Conservation (phyloP, 331 rosid genomes). For the Prunus yedoensis region DNA sequence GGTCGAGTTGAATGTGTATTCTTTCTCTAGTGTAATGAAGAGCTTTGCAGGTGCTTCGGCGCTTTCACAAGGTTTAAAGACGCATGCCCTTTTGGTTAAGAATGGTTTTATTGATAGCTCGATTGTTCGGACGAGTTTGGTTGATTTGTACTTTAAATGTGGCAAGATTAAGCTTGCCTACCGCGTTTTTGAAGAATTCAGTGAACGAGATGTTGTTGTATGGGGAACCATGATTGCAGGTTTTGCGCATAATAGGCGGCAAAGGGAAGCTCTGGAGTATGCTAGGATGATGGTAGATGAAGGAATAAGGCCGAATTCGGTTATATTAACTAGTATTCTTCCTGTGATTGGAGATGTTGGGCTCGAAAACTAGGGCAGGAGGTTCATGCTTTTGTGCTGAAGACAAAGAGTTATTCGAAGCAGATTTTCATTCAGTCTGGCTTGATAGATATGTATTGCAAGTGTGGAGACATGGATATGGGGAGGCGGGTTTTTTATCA, state of each 20-base stretch:
- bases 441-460: slow-evolving; percentile 86
- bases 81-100: slow-evolving; percentile 60
- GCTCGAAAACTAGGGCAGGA: slow-evolving; percentile 57
- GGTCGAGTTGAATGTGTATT: slow-evolving; percentile 62
- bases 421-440: slow-evolving; percentile 64
- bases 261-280: slow-evolving; percentile 52
- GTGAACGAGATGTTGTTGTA: slow-evolving; percentile 48
- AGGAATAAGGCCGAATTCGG: slow-evolving; percentile 53
- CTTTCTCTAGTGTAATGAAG: slow-evolving; percentile 64
- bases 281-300: slow-evolving; percentile 53
- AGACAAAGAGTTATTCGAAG: slow-evolving; percentile 51
- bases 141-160: slow-evolving; percentile 46
- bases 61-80: slow-evolving; percentile 54
- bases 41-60: slow-evolving; percentile 69
- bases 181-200: slow-evolving; percentile 50
- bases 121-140: slow-evolving; percentile 42
- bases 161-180: slow-evolving; percentile 53
- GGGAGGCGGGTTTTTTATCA: slow-evolving; percentile 67
- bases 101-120: slow-evolving; percentile 57
- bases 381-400: slow-evolving; percentile 69
- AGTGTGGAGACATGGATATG: slow-evolving; percentile 68
- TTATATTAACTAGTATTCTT: slow-evolving; percentile 50
- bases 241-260: slow-evolving; percentile 50
- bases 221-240: slow-evolving; percentile 65
- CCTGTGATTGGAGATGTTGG: slow-evolving; percentile 57